Evolutionary conservation across 1,139 yeast species (phyloP), one percentile per base, ranked within the genome.

Genomic region (Candida neerlandica): DNA sequence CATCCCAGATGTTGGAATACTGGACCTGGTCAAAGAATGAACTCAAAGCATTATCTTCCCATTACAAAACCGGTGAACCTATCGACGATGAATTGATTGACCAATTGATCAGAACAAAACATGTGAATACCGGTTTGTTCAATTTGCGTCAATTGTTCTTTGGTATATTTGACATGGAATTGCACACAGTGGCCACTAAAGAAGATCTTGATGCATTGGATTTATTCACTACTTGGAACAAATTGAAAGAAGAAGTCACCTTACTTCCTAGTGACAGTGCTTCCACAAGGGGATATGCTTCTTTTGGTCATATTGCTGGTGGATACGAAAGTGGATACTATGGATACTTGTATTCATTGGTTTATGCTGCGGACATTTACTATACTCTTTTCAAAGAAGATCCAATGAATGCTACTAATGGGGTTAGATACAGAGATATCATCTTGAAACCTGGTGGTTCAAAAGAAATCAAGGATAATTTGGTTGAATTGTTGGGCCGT

Each of bases 291-390:
- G 96, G 95, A 1, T 88, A 81, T 65, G 82, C 86, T 33, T 82
- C 92, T 1, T 89, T 89, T 65, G 92, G 90, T 4, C 96, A 89
- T 62, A 77, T 89, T 69, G 85, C 86, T 68, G 91, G 89, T 43
- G 95, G 96, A 5, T 89, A 89, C 63, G 91, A 86, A 55, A 83
- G 94, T 19, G 95, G 96, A 2, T 89, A 89, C 69, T 89, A 89
- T 61, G 96, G 96, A 2, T 89, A 89, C 66, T 70, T 89, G 69
- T 89, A 90, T 84, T 86, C 95, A 2, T 85, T 84, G 58, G 96
- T 88, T 21, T 89, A 85, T 72, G 95, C 96, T 1, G 81, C 89
- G 5, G 96, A 89, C 66, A 87, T 89, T 66, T 89, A 80, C 70
- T 83, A 86, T 65, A 70, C 88, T n/a, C 79, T 81, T 60, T 89